Conservation (phyloP, 164 flowering plant species). For the Nelumbo lutea region DNA sequence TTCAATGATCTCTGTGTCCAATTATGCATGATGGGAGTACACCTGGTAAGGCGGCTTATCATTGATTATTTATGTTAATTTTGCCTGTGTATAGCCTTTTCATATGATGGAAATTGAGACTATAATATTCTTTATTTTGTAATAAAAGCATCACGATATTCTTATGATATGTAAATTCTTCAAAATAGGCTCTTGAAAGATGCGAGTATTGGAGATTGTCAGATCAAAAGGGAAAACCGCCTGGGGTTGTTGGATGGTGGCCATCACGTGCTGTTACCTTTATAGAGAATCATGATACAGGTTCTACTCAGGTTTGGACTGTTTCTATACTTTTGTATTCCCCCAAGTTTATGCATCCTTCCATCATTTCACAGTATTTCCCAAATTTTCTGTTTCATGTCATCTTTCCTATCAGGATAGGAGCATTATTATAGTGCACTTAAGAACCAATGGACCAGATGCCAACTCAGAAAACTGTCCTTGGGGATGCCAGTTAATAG, state of each 20-base stretch:
- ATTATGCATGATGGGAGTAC: background rate
- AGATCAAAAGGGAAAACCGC: slow-evolving; percentile 86
- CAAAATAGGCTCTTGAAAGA: slow-evolving; percentile 66
- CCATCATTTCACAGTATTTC: background rate
- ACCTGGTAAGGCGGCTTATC: background rate
- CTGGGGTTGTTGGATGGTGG: slow-evolving; percentile 99
- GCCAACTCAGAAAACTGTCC: too few species aligned
- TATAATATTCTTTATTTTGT: background rate
- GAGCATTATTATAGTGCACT: too few species aligned
- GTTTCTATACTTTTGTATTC: background rate
- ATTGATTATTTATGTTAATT: background rate
- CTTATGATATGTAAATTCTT: slow-evolving; percentile 1
- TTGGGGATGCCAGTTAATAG: too few species aligned
- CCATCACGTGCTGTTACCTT: slow-evolving; percentile 99
- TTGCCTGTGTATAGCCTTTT: background rate
- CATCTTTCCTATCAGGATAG: too few species aligned
- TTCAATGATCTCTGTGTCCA: too few species aligned
- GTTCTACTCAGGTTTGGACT: slow-evolving; percentile 86
- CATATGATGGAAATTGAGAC: background rate
- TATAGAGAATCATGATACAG: slow-evolving; percentile 98
- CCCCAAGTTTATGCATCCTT: background rate
- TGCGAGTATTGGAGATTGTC: slow-evolving; percentile 98
- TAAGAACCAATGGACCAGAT: too few species aligned
- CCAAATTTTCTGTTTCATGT: too few species aligned
- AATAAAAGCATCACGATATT: background rate